These are phyloP conservation scores for Rutstroemia sp. DNA, from an alignment of 2,329 filamentous ascomycete genomes.

Conservation along the genomic window DNA sequence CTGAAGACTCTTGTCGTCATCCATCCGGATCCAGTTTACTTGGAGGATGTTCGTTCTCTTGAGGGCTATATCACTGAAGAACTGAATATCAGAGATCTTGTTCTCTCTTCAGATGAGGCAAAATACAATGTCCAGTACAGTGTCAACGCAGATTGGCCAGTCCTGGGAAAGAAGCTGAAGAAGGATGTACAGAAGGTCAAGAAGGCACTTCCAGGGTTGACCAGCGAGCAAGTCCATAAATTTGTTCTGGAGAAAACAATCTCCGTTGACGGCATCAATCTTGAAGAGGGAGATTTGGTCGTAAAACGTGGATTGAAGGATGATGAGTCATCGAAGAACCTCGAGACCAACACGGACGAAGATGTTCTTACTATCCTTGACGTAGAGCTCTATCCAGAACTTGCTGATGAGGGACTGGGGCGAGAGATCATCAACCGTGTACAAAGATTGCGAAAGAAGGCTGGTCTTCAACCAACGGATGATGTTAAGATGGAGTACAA, in stretches of 20 bases:
- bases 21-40: conserved; percentile 72
- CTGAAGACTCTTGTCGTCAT: conserved; percentile 86
- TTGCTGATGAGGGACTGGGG: conserved; percentile 81
- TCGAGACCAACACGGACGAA: conserved; percentile 82
- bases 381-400: conserved; percentile 70
- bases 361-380: conserved; percentile 92
- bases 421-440: conserved; percentile 91
- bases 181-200: conserved; percentile 89
- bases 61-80: conserved; percentile 88
- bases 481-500: conserved; percentile 93
- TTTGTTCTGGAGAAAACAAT: conserved; percentile 71
- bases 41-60: conserved; percentile 79
- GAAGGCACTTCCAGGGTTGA: conserved; percentile 75
- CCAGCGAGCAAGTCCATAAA: conserved; percentile 70
- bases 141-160: conserved; percentile 85
- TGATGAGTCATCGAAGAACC: conserved; percentile 59
- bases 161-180: conserved; percentile 93
- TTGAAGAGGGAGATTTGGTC: conserved; percentile 75
- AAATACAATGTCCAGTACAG: conserved; percentile 91
- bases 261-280: conserved; percentile 74
- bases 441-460: conserved; percentile 89
- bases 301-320: conserved; percentile 75
- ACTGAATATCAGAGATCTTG: conserved; percentile 78
- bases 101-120: conserved; percentile 79
- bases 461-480: conserved; percentile 81